Evolutionary conservation across 148 eudicot species (phyloP).

Genomic region (Silene conica): DNA sequence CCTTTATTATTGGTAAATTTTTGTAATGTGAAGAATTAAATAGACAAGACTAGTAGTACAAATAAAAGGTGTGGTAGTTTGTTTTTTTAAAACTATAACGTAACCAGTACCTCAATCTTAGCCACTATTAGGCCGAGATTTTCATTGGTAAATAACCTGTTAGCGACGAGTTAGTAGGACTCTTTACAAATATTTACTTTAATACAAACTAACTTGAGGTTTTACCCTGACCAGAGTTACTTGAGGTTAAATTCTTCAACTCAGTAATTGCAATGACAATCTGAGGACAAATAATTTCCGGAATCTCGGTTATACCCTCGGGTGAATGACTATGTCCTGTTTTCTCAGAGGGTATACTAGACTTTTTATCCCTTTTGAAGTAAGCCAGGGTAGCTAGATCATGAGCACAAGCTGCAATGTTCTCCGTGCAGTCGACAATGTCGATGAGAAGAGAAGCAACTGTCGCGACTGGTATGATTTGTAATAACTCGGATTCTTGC

Average conservation of each 20-base stretch:
- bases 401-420: constrained; percentile 30
- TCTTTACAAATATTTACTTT: constrained; percentile 4
- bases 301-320: neutral
- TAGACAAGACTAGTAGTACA: neutral
- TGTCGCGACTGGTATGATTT: constrained; percentile 37
- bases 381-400: constrained; percentile 40
- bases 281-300: constrained; percentile 14
- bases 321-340: neutral
- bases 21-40: neutral
- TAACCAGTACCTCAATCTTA: constrained; percentile 9
- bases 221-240: too few species aligned
- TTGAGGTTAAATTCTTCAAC: too few species aligned
- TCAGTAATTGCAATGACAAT: constrained; percentile 25
- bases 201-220: neutral
- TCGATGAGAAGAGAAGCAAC: constrained; percentile 46
- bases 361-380: constrained; percentile 27
- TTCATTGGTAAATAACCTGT: neutral
- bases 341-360: neutral
- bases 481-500: constrained; percentile 26
- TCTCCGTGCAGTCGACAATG: constrained; percentile 36
- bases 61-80: neutral
- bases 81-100: neutral
- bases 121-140: constrained; percentile 7
- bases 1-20: neutral
- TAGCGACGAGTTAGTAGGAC: neutral